These are phyloP conservation scores for Chlorophyllum brunneum DNA, from an alignment of 768 basidiomycete species.

Conservation along the genomic window DNA sequence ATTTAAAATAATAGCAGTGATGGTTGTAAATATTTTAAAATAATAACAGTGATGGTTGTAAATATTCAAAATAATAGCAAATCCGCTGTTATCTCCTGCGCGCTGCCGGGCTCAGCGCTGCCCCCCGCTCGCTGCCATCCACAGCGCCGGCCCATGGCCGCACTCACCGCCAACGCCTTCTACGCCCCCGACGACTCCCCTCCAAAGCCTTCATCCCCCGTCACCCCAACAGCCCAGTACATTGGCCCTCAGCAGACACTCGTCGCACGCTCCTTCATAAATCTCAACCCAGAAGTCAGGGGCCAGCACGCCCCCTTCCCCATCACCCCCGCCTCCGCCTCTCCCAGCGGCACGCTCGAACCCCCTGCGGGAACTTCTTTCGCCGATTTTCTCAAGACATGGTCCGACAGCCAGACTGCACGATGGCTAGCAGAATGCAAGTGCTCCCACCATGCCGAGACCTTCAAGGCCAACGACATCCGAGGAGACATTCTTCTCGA, in stretches of 20 bases:
- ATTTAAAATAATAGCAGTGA: no score
- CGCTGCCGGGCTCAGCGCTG: conserved; percentile 3
- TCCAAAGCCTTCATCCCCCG: conserved; percentile 41
- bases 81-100: not conserved
- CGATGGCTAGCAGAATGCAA: conserved; percentile 78
- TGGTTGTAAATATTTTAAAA: no score
- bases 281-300: conserved; percentile 31
- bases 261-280: conserved; percentile 39
- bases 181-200: conserved; percentile 32
- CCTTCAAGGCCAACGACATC: conserved; percentile 86
- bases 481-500: conserved; percentile 89
- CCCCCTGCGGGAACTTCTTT: conserved; percentile 58
- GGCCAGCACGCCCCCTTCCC: conserved; percentile 41
- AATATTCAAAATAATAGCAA: no score
- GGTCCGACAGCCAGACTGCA: conserved; percentile 68
- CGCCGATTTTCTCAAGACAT: conserved; percentile 61
- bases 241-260: conserved; percentile 24
- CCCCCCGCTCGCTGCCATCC: conserved; percentile 1
- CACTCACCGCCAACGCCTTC: conserved; percentile 28
- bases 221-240: conserved; percentile 38
- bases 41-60: no score
- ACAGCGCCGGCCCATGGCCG: conserved; percentile 21
- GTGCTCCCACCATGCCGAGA: conserved; percentile 60
- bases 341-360: conserved; percentile 37
- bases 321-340: conserved; percentile 29